Percentiles rank a stretch among this genome's conserved stretches.
These are phyloP conservation scores for Vicia faba DNA, from an alignment of 306 rosid species.

Conservation along the genomic window DNA sequence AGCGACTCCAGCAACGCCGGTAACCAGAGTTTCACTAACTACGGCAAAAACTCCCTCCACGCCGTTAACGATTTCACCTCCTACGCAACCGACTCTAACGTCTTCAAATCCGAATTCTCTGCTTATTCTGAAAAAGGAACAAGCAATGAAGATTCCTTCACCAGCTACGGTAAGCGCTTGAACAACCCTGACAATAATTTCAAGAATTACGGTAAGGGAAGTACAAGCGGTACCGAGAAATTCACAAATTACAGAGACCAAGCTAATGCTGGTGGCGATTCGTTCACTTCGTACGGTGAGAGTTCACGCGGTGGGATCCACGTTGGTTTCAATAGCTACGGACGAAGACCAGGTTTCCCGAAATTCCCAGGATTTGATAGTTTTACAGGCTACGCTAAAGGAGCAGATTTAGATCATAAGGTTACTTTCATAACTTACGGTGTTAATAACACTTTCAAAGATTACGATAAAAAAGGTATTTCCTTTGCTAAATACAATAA, in stretches of 20 bases:
- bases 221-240: conserved; percentile 45
- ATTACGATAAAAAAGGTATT: conserved; percentile 46
- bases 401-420: conserved; percentile 25
- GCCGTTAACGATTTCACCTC: conserved; percentile 48
- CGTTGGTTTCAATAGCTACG: conserved; percentile 69
- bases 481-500: conserved; percentile 46
- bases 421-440: conserved; percentile 67
- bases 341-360: conserved; percentile 38
- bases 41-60: conserved; percentile 51
- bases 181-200: conserved; percentile 58
- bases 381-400: neutral
- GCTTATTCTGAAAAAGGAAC: conserved; percentile 45
- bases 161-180: conserved; percentile 48
- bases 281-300: conserved; percentile 68
- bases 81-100: conserved; percentile 62
- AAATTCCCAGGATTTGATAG: neutral
- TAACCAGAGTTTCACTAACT: conserved; percentile 54
- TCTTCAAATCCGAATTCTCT: conserved; percentile 46
- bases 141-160: conserved; percentile 50
- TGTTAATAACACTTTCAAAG: conserved; percentile 54
- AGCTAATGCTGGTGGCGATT: conserved; percentile 62
- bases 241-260: conserved; percentile 63
- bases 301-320: conserved; percentile 41
- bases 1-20: conserved; percentile 59
- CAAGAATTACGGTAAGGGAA: conserved; percentile 63